Evolutionary conservation across 78 protist genomes (phyloP), one percentile per base, ranked within the genome.

Genomic region (Emiliania huxleyi): DNA sequence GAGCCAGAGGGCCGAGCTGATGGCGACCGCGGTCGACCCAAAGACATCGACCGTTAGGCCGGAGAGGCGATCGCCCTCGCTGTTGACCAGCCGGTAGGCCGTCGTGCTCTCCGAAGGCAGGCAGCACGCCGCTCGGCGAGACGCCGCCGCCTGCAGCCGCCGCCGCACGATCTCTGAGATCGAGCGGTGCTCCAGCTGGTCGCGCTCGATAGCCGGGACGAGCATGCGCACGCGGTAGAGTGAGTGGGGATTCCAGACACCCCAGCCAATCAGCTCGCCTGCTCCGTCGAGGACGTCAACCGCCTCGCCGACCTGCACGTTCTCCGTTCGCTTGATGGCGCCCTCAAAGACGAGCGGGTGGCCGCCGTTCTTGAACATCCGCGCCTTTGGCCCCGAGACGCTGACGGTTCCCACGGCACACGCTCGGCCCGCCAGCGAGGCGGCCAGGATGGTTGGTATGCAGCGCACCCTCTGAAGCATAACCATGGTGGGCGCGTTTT

Each of bases 21-120:
- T 1, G 19, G 18, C 89, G 15, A 81, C 56, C 25, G 56, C 89
- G 40, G 1, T 26, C 38, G 38, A 29, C 0, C 42, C 93, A 19
- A 90, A 69, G 1, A 90, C 52, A 37, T 90, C 93, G 37, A 90
- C 81, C 29, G 40, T 8, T 0, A 90, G 93, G 3, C 93, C 93
- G 25, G 87, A 69, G 45, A 90, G 69, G 2, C 93, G 87, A 23
- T 90, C 93, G 15, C 93, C 93, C 79, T 90, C 93, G 45, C 87
- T n/a, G 84, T 90, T 90, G 69, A 62, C 43, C 26, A 69, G 87
- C 11, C 93, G 83, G 84, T 71, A 90, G 23, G 91, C 91, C 23
- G 42, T 88, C 42, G 69, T 52, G 45, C 25, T 23, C n/a, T 1
- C 77, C 37, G 55, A 48, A 0, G 91, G 69, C 91, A 88, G 19